Evolutionary conservation across 2,329 filamentous ascomycete genomes (phyloP).

Genomic region (Aspergillus sp.): DNA sequence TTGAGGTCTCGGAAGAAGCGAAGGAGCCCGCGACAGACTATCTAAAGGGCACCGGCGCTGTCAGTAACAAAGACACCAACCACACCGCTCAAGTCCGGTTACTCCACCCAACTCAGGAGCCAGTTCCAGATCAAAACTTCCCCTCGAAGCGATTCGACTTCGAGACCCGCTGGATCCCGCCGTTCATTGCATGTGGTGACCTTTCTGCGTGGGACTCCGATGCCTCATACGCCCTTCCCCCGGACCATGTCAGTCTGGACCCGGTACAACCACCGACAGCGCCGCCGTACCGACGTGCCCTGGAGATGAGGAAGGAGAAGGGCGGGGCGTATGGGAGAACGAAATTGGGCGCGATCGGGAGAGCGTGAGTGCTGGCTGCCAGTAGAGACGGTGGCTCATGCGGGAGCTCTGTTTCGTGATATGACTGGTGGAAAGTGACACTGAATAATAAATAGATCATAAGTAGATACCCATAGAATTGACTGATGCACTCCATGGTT

Average conservation of each 20-base stretch:
- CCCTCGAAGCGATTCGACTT: slow-evolving; percentile 20
- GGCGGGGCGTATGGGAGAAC: slow-evolving; percentile 73
- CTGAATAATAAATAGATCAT: background rate
- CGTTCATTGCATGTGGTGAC: slow-evolving; percentile 95
- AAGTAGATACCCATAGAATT: background rate
- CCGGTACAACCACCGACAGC: slow-evolving; percentile 93
- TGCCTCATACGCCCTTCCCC: slow-evolving; percentile 82
- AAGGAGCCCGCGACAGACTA: slow-evolving; percentile 25
- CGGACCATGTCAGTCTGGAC: slow-evolving; percentile 76
- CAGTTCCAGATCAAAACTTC: slow-evolving; percentile 12
- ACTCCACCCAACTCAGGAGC: slow-evolving; percentile 15
- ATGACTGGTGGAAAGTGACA: background rate
- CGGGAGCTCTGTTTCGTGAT: too few relatives aligned
- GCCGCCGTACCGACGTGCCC: slow-evolving; percentile 82
- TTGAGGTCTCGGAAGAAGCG: slow-evolving; percentile 31
- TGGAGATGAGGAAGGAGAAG: slow-evolving; percentile 69
- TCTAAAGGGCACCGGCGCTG: slow-evolving; percentile 1
- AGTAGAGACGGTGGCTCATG: too few relatives aligned
- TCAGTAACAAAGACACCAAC: background rate
- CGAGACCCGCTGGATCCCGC: slow-evolving; percentile 72
- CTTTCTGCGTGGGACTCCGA: slow-evolving; percentile 91
- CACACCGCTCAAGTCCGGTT: slow-evolving; percentile 6
- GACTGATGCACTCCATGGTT: too few relatives aligned
- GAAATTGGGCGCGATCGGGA: slow-evolving; percentile 29
- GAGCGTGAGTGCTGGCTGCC: slow-evolving; percentile 14